phyloP scores from a whole-genome alignment of 1,139 yeast species.

The Magnusiomyces magnusii region DNA sequence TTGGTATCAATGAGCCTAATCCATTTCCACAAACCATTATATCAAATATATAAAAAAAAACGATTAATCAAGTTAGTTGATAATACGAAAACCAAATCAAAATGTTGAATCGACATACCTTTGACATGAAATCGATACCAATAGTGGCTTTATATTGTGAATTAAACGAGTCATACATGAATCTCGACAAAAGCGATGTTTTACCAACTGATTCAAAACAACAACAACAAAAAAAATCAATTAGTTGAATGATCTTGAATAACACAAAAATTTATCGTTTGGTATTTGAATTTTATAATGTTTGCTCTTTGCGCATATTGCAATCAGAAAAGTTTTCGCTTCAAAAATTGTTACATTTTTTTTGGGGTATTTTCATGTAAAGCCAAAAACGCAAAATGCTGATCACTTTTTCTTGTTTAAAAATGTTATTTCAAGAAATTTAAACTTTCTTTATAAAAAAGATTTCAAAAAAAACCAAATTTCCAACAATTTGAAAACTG shows the following conservation, averaged over 20 bases:
- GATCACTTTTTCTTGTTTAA: no score
- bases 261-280: no score
- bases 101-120: slow-evolving; percentile 29
- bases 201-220: slow-evolving; percentile 72
- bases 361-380: no score
- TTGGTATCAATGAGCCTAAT: neutral
- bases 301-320: no score
- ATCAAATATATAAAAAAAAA: no score
- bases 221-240: neutral
- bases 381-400: no score
- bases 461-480: neutral
- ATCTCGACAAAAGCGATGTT: slow-evolving; percentile 88
- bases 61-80: neutral
- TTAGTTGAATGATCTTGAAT: neutral
- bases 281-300: no score
- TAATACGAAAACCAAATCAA: neutral
- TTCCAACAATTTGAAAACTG: neutral
- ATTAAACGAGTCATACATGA: slow-evolving; percentile 98
- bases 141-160: slow-evolving; percentile 86
- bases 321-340: no score
- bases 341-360: no score
- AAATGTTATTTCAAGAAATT: no score
- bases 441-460: neutral
- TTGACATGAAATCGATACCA: slow-evolving; percentile 91
- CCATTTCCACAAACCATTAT: neutral